Conservation (phyloP, 2,329 filamentous ascomycete species). For the Stemphylium beticola region DNA sequence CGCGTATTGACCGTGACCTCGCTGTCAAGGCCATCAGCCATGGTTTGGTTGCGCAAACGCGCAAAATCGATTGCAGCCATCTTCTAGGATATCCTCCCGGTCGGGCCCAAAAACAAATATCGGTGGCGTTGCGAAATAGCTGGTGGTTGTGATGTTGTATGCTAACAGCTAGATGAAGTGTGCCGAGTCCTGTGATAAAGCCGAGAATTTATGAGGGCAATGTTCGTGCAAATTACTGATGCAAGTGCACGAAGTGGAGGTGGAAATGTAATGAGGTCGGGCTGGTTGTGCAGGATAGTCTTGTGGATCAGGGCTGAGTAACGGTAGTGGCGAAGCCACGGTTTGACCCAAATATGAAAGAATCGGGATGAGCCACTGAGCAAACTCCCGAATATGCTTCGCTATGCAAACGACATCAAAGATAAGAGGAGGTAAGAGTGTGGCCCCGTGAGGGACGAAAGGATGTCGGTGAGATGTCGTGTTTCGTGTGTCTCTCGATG, state of each 20-base stretch:
- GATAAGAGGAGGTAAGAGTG: constrained; percentile 9
- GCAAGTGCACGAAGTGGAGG: not conserved
- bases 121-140: not conserved
- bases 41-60: constrained; percentile 81
- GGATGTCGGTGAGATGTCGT: constrained; percentile 13
- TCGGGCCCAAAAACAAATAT: not conserved
- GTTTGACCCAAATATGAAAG: constrained; percentile 24
- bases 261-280: not conserved
- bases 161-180: not conserved
- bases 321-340: constrained; percentile 42
- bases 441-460: constrained; percentile 5
- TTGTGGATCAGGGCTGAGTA: constrained; percentile 23
- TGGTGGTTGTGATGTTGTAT: constrained; percentile 1
- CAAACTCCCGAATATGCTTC: constrained; percentile 30
- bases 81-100: not conserved
- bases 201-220: no score
- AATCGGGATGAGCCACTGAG: constrained; percentile 17
- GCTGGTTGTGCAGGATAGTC: not conserved
- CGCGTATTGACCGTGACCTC: constrained; percentile 97
- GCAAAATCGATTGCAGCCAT: constrained; percentile 60
- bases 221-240: not conserved
- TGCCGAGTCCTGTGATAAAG: not conserved
- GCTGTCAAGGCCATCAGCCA: constrained; percentile 91
- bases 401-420: constrained; percentile 36
- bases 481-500: constrained; percentile 12